Evolutionary conservation across 2,329 filamentous ascomycete genomes (phyloP), one percentile per base, ranked within the genome.

Genomic region (Sporothrix curviconia): DNA sequence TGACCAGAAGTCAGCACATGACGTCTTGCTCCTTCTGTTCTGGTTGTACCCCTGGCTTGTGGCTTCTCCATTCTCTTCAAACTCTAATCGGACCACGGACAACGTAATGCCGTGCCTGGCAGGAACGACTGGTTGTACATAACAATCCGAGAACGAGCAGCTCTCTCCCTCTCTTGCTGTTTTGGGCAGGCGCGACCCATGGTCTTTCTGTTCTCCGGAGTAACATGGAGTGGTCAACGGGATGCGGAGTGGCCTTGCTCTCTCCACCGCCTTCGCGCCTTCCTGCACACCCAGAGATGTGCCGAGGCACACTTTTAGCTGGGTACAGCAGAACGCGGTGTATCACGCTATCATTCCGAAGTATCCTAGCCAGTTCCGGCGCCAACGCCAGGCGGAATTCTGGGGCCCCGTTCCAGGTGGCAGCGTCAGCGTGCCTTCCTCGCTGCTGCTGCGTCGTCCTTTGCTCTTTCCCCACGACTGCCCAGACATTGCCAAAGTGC

Each of bases 391-490:
- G 28, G 11, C 34, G n/a, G 32, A 51, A 25, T 51, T 28, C 34
- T 51, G 49, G 49, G 49, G 34, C 49, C 49, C 49, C 22, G 34
- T 50, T 51, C 49, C 32, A 51, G 25, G 34, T 51, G 32, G 15
- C 34, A 32, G 28, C 46, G 22, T 40, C 49, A 52, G 22, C 37
- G 37, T 24, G 49, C 47, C 19, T 49, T 32, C 44, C 44, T 32
- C 3, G 8, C 44, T 22, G 28, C 22, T 25, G 25, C 32, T 34
- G 32, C 47, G 32, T 50, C 47, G 25, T 53, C 50, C 36, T 14
- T n/a, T n/a, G n/a, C n/a, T 32, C 50, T 30, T 53, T 53, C 36
- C 50, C 50, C 50, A 36, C 11, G 36, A 53, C 25, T 53, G 49
- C 19, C 49, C 49, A 39, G 36, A 24, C 47, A 50, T 51, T 53